Conservation (phyloP, 2,329 filamentous ascomycete species). For the Dothideomycetes sp. region DNA sequence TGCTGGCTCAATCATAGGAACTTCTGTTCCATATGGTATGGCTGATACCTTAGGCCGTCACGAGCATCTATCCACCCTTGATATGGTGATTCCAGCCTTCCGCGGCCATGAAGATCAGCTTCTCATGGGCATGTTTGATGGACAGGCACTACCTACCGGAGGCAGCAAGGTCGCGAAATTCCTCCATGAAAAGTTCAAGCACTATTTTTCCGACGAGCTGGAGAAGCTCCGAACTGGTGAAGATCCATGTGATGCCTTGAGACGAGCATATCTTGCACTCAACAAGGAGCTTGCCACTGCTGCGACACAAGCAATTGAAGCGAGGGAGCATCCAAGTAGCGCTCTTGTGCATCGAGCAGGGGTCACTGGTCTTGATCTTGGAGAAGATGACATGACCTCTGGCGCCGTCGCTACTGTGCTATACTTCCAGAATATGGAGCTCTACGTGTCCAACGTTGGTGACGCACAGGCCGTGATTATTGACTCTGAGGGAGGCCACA, state of each 20-base stretch:
- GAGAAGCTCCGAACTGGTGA: slow-evolving; percentile 61
- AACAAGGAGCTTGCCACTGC: slow-evolving; percentile 91
- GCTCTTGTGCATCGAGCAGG: slow-evolving; percentile 57
- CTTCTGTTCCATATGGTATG: slow-evolving; percentile 83
- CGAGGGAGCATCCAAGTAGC: slow-evolving; percentile 44
- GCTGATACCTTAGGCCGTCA: slow-evolving; percentile 87
- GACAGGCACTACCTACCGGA: slow-evolving; percentile 74
- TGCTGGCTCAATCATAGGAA: slow-evolving; percentile 86
- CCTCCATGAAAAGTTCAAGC: slow-evolving; percentile 87
- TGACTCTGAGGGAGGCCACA: slow-evolving; percentile 72
- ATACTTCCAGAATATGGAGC: slow-evolving; percentile 78
- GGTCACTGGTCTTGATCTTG: slow-evolving; percentile 63
- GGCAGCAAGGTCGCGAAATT: slow-evolving; percentile 96
- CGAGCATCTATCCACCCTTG: slow-evolving; percentile 89
- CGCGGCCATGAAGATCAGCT: slow-evolving; percentile 83
- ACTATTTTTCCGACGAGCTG: slow-evolving; percentile 72
- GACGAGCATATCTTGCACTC: slow-evolving; percentile 74
- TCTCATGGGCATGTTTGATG: slow-evolving; percentile 90
- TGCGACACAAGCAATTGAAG: slow-evolving; percentile 69
- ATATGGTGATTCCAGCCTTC: slow-evolving; percentile 88
- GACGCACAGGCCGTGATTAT: slow-evolving; percentile 95
- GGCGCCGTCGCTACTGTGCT: slow-evolving; percentile 87
- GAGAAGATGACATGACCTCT: slow-evolving; percentile 78
- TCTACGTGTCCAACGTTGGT: slow-evolving; percentile 91
- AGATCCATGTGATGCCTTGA: slow-evolving; percentile 68